These are phyloP conservation scores for Paramecium primaurelia DNA, from an alignment of 73 alveolate species.

Conservation along the genomic window DNA sequence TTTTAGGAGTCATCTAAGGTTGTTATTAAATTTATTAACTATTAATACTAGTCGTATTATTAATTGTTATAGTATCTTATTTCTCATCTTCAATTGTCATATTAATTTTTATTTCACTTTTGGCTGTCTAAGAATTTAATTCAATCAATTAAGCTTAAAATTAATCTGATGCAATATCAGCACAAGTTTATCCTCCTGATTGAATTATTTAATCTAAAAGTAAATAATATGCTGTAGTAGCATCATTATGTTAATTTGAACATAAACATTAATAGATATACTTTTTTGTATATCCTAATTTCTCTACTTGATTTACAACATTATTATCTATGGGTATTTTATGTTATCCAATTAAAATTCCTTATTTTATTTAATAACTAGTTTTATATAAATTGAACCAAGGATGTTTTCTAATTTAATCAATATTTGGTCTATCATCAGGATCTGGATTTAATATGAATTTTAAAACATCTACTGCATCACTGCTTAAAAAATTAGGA, in stretches of 20 bases:
- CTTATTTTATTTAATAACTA: background rate
- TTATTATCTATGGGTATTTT: constrained; percentile 59
- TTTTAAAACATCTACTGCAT: constrained; percentile 56
- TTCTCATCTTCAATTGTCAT: background rate
- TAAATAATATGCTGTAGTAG: constrained; percentile 45
- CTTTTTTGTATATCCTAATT: constrained; percentile 67
- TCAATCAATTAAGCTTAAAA: constrained; percentile 29
- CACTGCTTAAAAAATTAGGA: constrained; percentile 69
- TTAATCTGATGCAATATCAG: constrained; percentile 63
- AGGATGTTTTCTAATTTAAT: constrained; percentile 85
- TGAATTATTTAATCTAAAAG: background rate
- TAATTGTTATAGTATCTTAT: background rate
- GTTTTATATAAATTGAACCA: constrained; percentile 68
- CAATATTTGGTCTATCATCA: constrained; percentile 78
- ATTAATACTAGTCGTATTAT: background rate
- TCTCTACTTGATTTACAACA: constrained; percentile 59
- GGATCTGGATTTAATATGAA: constrained; percentile 85
- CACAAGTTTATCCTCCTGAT: constrained; percentile 57
- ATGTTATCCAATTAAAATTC: constrained; percentile 45
- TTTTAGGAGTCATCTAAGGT: background rate
- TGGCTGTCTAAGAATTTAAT: background rate
- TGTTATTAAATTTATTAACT: background rate
- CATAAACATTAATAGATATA: constrained; percentile 66
- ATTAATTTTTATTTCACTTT: background rate
- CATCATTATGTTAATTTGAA: constrained; percentile 80